Evolutionary conservation across 495 filamentous ascomycete genomes (phyloP).

Genomic region (Hypoxylon fragiforme): DNA sequence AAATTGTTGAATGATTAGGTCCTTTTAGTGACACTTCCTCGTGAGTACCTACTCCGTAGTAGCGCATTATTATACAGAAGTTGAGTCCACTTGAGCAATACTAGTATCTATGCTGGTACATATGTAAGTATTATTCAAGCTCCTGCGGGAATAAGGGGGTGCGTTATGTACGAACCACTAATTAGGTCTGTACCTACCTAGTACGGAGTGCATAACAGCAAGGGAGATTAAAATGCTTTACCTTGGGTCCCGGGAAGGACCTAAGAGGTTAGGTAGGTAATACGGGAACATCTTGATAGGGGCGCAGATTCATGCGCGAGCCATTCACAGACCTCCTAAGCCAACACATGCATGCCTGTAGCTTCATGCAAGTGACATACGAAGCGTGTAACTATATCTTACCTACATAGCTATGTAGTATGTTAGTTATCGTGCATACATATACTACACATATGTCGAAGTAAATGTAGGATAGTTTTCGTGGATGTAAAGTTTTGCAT

Average conservation of each 20-base stretch:
- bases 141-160: slow-evolving; percentile 32
- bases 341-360: background rate
- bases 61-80: background rate
- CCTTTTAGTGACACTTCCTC: background rate
- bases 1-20: no score
- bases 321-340: background rate
- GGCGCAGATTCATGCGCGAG: background rate
- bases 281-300: no score
- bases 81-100: slow-evolving; percentile 4
- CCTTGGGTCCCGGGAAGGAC: no score
- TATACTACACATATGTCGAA: no score
- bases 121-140: no score
- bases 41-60: background rate
- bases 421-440: no score
- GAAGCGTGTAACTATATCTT: background rate
- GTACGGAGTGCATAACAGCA: slow-evolving; percentile 26
- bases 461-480: no score
- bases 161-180: slow-evolving; percentile 2
- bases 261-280: background rate
- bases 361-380: background rate
- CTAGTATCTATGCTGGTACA: slow-evolving; percentile 2
- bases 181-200: no score
- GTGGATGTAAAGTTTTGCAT: no score
- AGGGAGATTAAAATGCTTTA: slow-evolving; percentile 26
- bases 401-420: no score